Base-by-base conservation (phyloP, 108 stramenopile genomes). In the Mediolabrus comicus region DNA sequence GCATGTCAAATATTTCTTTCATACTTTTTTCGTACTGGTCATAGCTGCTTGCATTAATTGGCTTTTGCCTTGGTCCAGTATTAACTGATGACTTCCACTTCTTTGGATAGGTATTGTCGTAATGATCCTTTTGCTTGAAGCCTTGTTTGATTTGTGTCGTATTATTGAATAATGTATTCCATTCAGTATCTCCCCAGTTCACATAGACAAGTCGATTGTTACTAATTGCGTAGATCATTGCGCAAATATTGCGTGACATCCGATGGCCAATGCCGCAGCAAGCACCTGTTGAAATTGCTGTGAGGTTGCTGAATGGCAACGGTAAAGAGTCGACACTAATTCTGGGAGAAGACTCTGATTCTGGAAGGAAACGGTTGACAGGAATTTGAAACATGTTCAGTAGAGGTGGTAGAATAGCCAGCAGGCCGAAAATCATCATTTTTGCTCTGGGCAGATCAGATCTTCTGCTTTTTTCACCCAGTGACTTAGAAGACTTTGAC, bases 221-320 rank as follows among this genome's bases (percentile, higher is more conserved):
- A 10, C 49, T 33, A 6, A 62, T 58, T 49, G 72, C 72, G 33
- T 59, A 74, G 9, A 62, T 53, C 19, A 66, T 31, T 28, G 55
- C 14, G 14, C 32, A 17, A 19, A 74, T 58, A 28, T 62, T 74
- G 8, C 41, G 43, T n/a, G n/a, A 1, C 22, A 74, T 31, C 8
- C 72, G 64, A 57, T 74, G 72, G 30, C 72, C 72, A 16, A 74
- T 74, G 17, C 72, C 72, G 39, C 72, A 74, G 39, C 72, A 74
- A 5, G 65, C 72, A 2, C 65, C 72, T 17, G 22, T 49, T n/a
- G 63, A 72, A 28, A 71, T 25, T n/a, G 70, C 36, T 10, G 36
- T 38, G 9, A 38, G 36, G 36, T 38, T 38, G 36, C 36, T 38
- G 36, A 10, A n/a, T n/a, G n/a, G n/a, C n/a, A n/a, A n/a, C n/a